These are phyloP conservation scores for Phytophthora pluvialis DNA, from an alignment of 352 stramenopile genomes.

Conservation along the genomic window DNA sequence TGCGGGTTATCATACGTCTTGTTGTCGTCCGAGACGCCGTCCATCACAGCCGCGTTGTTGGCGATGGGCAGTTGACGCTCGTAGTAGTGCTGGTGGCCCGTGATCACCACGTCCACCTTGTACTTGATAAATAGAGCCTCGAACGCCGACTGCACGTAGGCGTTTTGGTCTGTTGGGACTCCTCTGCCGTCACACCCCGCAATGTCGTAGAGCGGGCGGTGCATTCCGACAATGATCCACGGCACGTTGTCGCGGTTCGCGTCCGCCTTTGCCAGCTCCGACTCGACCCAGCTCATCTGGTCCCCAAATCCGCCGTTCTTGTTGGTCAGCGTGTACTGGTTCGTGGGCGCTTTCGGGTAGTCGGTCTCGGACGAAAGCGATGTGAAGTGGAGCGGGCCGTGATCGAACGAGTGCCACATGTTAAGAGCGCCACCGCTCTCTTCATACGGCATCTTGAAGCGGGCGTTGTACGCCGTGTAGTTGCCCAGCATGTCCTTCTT, in stretches of 20 bases:
- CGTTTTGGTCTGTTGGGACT: conserved; percentile 14
- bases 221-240: conserved; percentile 59
- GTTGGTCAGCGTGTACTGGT: conserved; percentile 38
- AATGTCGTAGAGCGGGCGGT: conserved; percentile 52
- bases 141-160: conserved; percentile 46
- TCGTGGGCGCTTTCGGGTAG: conserved; percentile 40
- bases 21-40: conserved; percentile 46
- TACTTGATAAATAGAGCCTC: conserved; percentile 60
- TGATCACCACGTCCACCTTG: conserved; percentile 52
- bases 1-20: conserved; percentile 49
- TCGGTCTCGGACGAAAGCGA: conserved; percentile 73
- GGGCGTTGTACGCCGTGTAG: conserved; percentile 61
- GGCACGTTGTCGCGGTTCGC: conserved; percentile 46
- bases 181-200: conserved; percentile 15
- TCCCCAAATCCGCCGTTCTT: conserved; percentile 42
- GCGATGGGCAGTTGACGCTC: conserved; percentile 48
- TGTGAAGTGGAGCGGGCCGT: conserved; percentile 66
- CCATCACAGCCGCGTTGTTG: conserved; percentile 33
- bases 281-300: conserved; percentile 56
- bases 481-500: conserved; percentile 42
- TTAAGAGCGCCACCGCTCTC: conserved; percentile 41
- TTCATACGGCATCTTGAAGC: conserved; percentile 41
- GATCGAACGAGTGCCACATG: conserved; percentile 53
- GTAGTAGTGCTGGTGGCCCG: conserved; percentile 56
- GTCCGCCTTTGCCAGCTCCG: conserved; percentile 42